Percentiles rank a stretch among this genome's conserved stretches.
Conservation (phyloP, 495 filamentous ascomycete genomes). For the Lindgomyces ingoldianus region DNA sequence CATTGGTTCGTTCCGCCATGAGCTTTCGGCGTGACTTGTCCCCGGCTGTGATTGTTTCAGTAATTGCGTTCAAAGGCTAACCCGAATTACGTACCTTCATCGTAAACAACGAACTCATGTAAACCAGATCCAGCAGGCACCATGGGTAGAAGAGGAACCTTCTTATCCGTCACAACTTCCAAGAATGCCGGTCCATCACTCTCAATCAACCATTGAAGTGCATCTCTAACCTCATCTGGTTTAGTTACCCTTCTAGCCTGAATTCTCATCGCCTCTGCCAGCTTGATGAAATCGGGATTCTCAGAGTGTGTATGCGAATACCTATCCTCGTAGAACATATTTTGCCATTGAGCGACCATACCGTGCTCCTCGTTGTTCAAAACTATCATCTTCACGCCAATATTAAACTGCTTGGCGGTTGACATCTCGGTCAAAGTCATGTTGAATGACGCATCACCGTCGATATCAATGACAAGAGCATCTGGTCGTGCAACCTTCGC, state of each 20-base stretch:
- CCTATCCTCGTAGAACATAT: slow-evolving; percentile 87
- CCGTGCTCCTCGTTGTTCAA: slow-evolving; percentile 96
- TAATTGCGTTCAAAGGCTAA: no score
- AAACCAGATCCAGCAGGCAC: slow-evolving; percentile 83
- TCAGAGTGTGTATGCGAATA: slow-evolving; percentile 89
- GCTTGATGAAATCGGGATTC: slow-evolving; percentile 89
- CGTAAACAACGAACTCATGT: slow-evolving; percentile 92
- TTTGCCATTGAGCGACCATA: slow-evolving; percentile 97
- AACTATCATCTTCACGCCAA: slow-evolving; percentile 87
- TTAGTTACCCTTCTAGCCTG: slow-evolving; percentile 64
- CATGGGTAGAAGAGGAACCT: slow-evolving; percentile 98
- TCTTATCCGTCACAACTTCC: slow-evolving; percentile 62
- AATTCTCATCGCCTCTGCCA: slow-evolving; percentile 62
- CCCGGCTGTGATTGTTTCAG: no score
- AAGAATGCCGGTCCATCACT: slow-evolving; percentile 51
- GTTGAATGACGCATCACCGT: slow-evolving; percentile 93
- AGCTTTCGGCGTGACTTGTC: no score
- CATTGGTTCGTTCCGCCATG: no score
- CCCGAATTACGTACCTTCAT: slow-evolving; percentile 73
- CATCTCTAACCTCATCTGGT: slow-evolving; percentile 72
- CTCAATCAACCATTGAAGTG: slow-evolving; percentile 85
- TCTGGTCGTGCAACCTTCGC: slow-evolving; percentile 89
- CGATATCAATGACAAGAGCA: slow-evolving; percentile 86
- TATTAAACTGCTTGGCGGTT: slow-evolving; percentile 89
- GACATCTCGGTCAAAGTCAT: slow-evolving; percentile 93